These are phyloP conservation scores for Priceomyces melissophilus DNA, from an alignment of 805 yeast species.

Conservation along the genomic window DNA sequence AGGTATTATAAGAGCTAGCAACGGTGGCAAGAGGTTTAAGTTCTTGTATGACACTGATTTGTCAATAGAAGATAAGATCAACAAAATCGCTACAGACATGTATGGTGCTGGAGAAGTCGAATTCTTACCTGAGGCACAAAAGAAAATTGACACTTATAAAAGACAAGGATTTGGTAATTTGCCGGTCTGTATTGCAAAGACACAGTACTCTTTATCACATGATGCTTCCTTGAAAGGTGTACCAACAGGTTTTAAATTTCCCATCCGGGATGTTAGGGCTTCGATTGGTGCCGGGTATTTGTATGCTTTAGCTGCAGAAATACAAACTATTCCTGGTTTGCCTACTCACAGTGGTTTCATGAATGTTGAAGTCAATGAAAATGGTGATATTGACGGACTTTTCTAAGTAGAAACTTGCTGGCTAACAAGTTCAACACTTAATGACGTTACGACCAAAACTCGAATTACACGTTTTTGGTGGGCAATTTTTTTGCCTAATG, in stretches of 20 bases:
- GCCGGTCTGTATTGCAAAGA: constrained; percentile 83
- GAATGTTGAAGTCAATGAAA: constrained; percentile 78
- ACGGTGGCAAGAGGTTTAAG: constrained; percentile 40
- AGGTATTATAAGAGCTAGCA: constrained; percentile 63
- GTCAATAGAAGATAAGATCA: constrained; percentile 66
- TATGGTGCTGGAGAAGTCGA: constrained; percentile 76
- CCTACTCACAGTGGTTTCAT: constrained; percentile 84
- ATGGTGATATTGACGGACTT: constrained; percentile 80
- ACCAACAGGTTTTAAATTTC: constrained; percentile 75
- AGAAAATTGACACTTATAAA: constrained; percentile 64
- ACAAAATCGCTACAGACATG: constrained; percentile 67
- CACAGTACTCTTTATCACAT: constrained; percentile 80
- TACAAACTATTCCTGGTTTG: constrained; percentile 82
- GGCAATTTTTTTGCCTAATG: background rate
- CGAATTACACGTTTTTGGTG: background rate
- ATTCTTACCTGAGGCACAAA: constrained; percentile 63
- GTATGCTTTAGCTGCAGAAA: constrained; percentile 82
- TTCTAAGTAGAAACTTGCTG: constrained; percentile 34
- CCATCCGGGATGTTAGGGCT: constrained; percentile 75
- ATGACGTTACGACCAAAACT: constrained; percentile 13
- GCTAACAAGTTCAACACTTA: constrained; percentile 18
- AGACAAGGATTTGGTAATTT: constrained; percentile 72
- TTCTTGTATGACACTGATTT: constrained; percentile 61
- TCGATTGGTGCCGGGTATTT: constrained; percentile 82
- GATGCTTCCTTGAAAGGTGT: constrained; percentile 82